These are phyloP conservation scores for Parietichytrium sp. DNA, from an alignment of 108 stramenopile species.

Conservation along the genomic window DNA sequence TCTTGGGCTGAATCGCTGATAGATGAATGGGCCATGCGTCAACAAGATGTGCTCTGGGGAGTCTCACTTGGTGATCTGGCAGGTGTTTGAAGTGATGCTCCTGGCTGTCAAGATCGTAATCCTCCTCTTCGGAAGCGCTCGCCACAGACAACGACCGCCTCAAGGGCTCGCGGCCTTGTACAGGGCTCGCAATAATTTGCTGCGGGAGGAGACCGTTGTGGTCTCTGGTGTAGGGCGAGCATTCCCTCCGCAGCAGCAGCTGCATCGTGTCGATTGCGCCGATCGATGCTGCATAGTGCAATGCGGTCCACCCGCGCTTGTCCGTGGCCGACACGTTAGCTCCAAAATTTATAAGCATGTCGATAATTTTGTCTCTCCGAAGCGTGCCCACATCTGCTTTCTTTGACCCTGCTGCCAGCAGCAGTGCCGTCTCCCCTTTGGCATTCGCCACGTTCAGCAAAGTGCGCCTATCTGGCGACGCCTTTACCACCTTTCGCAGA, in stretches of 20 bases:
- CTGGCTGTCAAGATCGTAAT: neutral
- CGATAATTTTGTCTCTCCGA: slow-evolving; percentile 24
- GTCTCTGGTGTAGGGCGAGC: neutral
- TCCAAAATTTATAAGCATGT: neutral
- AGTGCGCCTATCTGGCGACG: neutral
- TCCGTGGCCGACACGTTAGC: neutral
- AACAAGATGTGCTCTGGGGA: neutral
- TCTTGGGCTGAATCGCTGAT: neutral
- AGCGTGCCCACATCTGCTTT: slow-evolving; percentile 11
- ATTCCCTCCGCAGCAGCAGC: neutral
- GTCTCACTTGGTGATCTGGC: neutral
- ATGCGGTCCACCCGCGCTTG: neutral
- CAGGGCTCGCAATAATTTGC: neutral
- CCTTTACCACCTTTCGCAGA: neutral
- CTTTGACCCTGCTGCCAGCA: slow-evolving; percentile 20
- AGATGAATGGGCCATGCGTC: neutral
- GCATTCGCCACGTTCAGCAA: neutral
- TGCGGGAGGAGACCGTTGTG: neutral
- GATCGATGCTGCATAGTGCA: slow-evolving; percentile 21
- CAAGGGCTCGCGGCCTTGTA: slow-evolving; percentile 16
- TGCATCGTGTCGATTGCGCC: slow-evolving; percentile 21
- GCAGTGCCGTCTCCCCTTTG: slow-evolving; percentile 12
- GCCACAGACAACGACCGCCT: neutral
- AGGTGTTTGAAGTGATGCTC: neutral
- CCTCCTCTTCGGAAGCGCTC: neutral